Evolutionary conservation across 2,329 filamentous ascomycete species (phyloP).

Genomic region (Ophiocordyceps camponoti-rufipedis): DNA sequence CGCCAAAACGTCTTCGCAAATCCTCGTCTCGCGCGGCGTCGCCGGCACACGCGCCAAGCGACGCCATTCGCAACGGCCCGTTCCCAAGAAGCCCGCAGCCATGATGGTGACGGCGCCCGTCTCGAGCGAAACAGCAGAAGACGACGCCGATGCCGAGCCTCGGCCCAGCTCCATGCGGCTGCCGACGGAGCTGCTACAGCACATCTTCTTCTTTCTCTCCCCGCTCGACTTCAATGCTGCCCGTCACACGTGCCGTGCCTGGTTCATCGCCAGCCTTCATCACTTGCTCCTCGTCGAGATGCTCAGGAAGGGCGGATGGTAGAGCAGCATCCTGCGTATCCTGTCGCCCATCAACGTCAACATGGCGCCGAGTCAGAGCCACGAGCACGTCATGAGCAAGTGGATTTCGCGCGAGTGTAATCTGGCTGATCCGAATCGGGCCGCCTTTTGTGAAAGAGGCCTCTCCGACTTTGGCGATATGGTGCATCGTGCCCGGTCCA

Average conservation of each 20-base stretch:
- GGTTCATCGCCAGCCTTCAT: slow-evolving; percentile 40
- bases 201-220: slow-evolving; percentile 14
- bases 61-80: not conserved
- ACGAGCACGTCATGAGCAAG: slow-evolving; percentile 20
- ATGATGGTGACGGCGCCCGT: slow-evolving; percentile 6
- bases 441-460: slow-evolving; percentile 14
- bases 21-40: slow-evolving; percentile 10
- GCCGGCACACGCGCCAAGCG: slow-evolving; percentile 5
- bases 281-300: slow-evolving; percentile 28
- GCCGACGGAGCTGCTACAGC: slow-evolving; percentile 17
- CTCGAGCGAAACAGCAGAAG: slow-evolving; percentile 1
- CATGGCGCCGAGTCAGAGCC: slow-evolving; percentile 5
- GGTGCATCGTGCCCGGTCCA: slow-evolving; percentile 5
- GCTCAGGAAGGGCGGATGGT: slow-evolving; percentile 38
- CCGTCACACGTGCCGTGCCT: slow-evolving; percentile 37
- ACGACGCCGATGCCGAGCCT: not conserved
- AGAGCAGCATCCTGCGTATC: slow-evolving; percentile 15
- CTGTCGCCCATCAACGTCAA: slow-evolving; percentile 7
- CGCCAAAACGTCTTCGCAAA: slow-evolving; percentile 11
- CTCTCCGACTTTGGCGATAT: slow-evolving; percentile 18
- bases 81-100: not conserved
- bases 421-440: slow-evolving; percentile 4
- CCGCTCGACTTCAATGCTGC: slow-evolving; percentile 37
- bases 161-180: slow-evolving; percentile 10
- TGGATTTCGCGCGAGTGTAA: slow-evolving; percentile 21